Conservation (phyloP, 140 eudicot genomes). For the Bidens hawaiensis region DNA sequence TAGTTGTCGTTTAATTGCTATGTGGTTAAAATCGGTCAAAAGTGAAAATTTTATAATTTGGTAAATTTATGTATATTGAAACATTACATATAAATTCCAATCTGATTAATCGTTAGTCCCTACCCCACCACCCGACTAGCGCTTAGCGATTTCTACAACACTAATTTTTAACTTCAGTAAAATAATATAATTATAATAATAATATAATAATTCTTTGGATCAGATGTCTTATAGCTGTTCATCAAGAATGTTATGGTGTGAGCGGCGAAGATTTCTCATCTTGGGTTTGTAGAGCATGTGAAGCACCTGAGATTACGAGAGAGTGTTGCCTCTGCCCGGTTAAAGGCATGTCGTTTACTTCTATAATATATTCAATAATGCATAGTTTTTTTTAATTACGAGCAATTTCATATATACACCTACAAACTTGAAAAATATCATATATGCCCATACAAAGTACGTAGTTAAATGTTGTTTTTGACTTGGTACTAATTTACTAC, state of each 20-base stretch:
- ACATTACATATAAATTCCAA: no score
- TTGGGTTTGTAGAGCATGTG: constrained; percentile 98
- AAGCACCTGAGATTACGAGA: constrained; percentile 65
- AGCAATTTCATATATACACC: no score
- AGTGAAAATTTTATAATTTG: no score
- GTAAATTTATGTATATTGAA: no score
- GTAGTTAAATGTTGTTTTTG: neutral
- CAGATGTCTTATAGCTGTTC: constrained; percentile 95
- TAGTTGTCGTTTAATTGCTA: no score
- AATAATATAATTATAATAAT: neutral
- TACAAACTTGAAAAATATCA: no score
- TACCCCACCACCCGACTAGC: no score
- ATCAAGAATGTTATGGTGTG: constrained; percentile 94
- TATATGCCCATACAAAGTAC: no score
- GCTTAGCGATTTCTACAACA: no score
- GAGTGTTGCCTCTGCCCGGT: constrained; percentile 94
- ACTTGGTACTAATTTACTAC: constrained; percentile 8
- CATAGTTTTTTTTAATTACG: neutral
- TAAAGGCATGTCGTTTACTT: constrained; percentile 50
- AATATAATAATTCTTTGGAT: neutral
- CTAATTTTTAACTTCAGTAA: neutral
- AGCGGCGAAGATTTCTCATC: constrained; percentile 67
- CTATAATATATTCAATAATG: neutral
- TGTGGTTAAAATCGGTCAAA: no score
- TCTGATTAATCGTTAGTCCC: no score